Percentiles rank a stretch among this genome's conserved stretches.
Conservation (phyloP, 805 yeast species). For the Wickerhamomyces hampshirensis region DNA sequence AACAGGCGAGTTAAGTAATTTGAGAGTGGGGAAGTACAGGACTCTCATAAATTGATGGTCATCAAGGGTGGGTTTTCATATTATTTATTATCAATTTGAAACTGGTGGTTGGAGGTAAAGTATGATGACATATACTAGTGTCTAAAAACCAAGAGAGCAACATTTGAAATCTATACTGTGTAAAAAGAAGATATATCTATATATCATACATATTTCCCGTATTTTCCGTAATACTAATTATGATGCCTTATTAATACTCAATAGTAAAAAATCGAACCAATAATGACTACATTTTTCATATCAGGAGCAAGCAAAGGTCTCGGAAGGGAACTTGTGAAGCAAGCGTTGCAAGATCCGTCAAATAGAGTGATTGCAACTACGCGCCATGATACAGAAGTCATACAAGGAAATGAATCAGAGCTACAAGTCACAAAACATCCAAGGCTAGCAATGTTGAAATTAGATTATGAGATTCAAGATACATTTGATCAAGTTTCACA, state of each 20-base stretch:
- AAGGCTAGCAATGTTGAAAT: slow-evolving; percentile 15
- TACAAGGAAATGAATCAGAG: slow-evolving; percentile 7
- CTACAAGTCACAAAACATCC: slow-evolving; percentile 20
- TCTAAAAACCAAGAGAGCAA: no score
- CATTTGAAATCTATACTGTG: no score
- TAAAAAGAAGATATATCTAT: no score
- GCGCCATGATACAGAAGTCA: slow-evolving; percentile 6
- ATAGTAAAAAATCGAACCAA: slow-evolving; percentile 1
- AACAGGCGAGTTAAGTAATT: no score
- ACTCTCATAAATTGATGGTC: no score
- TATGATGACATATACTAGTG: no score
- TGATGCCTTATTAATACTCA: neutral
- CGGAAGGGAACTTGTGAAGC: slow-evolving; percentile 20
- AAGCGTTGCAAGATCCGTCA: slow-evolving; percentile 10
- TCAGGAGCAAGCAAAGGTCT: slow-evolving; percentile 25
- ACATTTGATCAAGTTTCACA: slow-evolving; percentile 10
- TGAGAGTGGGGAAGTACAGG: no score
- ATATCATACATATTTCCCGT: neutral
- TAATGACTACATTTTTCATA: slow-evolving; percentile 21
- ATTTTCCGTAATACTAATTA: no score
- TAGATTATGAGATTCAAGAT: slow-evolving; percentile 17
- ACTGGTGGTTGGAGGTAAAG: no score
- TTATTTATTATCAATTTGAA: no score
- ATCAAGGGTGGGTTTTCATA: no score
- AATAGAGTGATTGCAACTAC: slow-evolving; percentile 24